phyloP scores from a whole-genome alignment of 2,329 filamentous ascomycete species.

The Phyllosticta capitalensis region DNA sequence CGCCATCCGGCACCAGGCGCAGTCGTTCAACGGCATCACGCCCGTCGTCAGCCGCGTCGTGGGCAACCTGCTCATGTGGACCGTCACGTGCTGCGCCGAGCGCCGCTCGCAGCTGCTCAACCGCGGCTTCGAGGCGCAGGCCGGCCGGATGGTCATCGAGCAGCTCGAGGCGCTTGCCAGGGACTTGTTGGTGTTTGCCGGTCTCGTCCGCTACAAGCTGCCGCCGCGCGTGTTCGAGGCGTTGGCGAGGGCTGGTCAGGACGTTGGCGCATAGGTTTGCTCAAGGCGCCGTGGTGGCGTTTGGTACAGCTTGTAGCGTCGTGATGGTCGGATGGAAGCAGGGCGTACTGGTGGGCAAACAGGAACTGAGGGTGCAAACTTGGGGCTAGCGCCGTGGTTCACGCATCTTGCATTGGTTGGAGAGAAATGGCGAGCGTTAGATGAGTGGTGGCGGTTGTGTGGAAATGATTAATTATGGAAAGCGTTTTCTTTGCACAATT shows the following conservation, averaged over 20 bases:
- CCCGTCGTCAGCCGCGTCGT: slow-evolving; percentile 80
- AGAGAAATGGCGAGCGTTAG: too few species aligned
- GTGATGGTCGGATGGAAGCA: too few species aligned
- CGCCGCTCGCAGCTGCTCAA: slow-evolving; percentile 61
- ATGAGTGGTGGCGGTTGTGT: too few species aligned
- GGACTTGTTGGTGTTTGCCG: slow-evolving; percentile 89
- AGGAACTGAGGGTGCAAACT: not conserved
- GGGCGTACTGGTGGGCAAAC: too few species aligned
- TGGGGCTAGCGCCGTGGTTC: too few species aligned
- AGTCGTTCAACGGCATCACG: slow-evolving; percentile 69
- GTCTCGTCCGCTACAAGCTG: slow-evolving; percentile 83
- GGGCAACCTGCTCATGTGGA: slow-evolving; percentile 88
- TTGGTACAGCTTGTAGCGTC: too few species aligned
- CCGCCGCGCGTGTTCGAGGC: slow-evolving; percentile 81
- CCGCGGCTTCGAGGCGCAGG: slow-evolving; percentile 63
- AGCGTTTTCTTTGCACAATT: too few species aligned
- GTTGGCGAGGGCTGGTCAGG: slow-evolving; percentile 69
- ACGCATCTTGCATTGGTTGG: too few species aligned
- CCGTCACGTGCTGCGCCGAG: slow-evolving; percentile 72
- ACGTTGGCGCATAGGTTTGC: slow-evolving; percentile 32
- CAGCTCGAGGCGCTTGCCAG: slow-evolving; percentile 70
- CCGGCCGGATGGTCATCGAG: slow-evolving; percentile 46
- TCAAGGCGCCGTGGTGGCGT: not conserved
- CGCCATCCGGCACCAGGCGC: slow-evolving; percentile 68
- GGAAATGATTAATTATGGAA: too few species aligned